Evolutionary conservation across 2,329 filamentous ascomycete species (phyloP).

Genomic region (Xylariomycetidae sp.): DNA sequence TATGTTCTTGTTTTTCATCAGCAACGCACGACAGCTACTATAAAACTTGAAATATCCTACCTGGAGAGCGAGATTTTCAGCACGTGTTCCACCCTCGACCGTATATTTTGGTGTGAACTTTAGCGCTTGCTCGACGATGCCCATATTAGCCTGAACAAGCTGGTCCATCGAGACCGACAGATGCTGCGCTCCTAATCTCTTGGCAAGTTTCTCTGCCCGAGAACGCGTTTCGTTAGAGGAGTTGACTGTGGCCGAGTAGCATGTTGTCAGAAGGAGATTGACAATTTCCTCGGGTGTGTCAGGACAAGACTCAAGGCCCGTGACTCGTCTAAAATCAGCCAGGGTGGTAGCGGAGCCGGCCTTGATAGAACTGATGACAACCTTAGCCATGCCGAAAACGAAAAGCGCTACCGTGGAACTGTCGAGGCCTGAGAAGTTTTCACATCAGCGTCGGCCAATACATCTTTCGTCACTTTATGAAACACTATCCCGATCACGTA

Average conservation of each 20-base stretch:
- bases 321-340: conserved; percentile 9
- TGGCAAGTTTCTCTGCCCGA: conserved; percentile 9
- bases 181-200: conserved; percentile 6
- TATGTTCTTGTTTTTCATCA: conserved; percentile 8
- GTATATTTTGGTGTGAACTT: conserved; percentile 7
- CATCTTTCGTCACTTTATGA: too few relatives aligned
- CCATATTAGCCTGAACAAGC: conserved; percentile 5
- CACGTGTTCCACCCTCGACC: conserved; percentile 8
- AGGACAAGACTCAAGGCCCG: conserved; percentile 6
- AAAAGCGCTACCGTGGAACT: conserved; percentile 8
- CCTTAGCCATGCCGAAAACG: conserved; percentile 11
- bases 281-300: conserved; percentile 10
- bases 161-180: conserved; percentile 7
- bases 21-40: too few relatives aligned
- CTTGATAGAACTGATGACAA: conserved; percentile 8
- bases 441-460: too few relatives aligned
- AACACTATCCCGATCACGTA: too few relatives aligned
- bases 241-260: conserved; percentile 9
- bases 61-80: conserved; percentile 12
- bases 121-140: conserved; percentile 6
- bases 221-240: conserved; percentile 10
- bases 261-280: conserved; percentile 8
- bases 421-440: too few relatives aligned
- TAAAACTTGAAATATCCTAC: too few relatives aligned
- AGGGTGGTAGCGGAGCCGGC: conserved; percentile 7